Percentiles rank a stretch among this genome's conserved stretches.
phyloP scores from a whole-genome alignment of 2,329 filamentous ascomycete genomes.

The Botrytis galanthina region DNA sequence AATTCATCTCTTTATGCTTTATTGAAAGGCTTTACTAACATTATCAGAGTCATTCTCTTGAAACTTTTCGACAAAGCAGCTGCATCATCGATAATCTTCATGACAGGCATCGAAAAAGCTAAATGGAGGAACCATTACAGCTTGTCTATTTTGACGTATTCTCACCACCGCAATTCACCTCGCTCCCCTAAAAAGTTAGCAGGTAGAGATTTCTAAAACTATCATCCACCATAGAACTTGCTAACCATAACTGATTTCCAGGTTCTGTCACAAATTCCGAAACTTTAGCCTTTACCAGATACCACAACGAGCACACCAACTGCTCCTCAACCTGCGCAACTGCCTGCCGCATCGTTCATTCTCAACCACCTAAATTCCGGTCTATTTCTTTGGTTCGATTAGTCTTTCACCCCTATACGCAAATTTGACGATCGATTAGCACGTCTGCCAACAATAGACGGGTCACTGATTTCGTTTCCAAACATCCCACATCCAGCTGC shows the following conservation, averaged over 20 bases:
- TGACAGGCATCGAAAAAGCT: not conserved
- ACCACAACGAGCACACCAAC: not conserved
- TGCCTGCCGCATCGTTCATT: not conserved
- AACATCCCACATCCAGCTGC: not conserved
- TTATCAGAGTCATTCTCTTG: not conserved
- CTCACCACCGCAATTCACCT: not conserved
- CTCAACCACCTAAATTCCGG: not conserved
- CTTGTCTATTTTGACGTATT: not conserved
- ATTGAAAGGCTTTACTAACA: not conserved
- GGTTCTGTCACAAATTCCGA: not conserved
- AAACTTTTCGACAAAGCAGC: not conserved
- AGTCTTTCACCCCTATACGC: not conserved
- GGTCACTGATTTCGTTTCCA: not conserved
- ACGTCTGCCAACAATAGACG: not conserved
- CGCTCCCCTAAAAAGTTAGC: rapidly evolving
- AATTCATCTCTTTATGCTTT: not conserved
- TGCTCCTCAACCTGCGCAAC: not conserved
- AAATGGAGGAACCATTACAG: not conserved
- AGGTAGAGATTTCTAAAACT: not conserved
- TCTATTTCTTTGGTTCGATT: not conserved
- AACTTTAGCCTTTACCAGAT: not conserved
- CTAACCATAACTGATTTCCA: not conserved
- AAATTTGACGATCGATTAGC: not conserved
- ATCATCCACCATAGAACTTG: not conserved
- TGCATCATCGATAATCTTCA: not conserved